Evolutionary conservation across 176 grass and related monocot genomes (phyloP), one percentile per base, ranked within the genome.

Genomic region (Bolboschoenus planiculmis): DNA sequence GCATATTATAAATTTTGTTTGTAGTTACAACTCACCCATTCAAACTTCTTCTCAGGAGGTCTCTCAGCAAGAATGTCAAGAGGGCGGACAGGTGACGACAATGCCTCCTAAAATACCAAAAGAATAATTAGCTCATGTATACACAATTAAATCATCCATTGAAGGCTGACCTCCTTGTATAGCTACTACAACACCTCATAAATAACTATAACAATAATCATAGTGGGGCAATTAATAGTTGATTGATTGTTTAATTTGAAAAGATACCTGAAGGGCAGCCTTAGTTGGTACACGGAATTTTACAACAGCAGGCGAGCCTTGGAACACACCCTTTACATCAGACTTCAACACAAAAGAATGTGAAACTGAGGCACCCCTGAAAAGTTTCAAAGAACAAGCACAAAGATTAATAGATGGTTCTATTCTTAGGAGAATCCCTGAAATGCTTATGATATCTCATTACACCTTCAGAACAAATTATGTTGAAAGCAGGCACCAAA

Each of bases 261-360:
- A 39, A 23, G 16, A 59, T 27, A 99, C 96, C 96, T 99, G 92
- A 84, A 99, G 87, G 43, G 91, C 87, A 81, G 96, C 85, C 86
- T 99, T 99, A 72, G 91, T 99, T 31, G 96, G 89, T 80, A 95
- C 60, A 82, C 92, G 96, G 47, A 95, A 99, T 55, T 56, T 95
- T 55, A 99, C 91, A 36, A 95, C 60, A 87, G 92, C 91, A 3
- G 91, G 89, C 48, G 89, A 93, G 20, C 91, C 92, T 79, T 95
- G 89, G 85, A 95, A 95, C 34, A 86, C 58, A 34, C 92, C 92
- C 85, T 93, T 92, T 51, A 86, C 72, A 83, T 91, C 90, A 43
- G 92, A 91, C 87, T 99, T 93, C 81, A 99, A 88, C 35, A 95
- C 80, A 82, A 89, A 95, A 43, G 88, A 80, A 68, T 99, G 96